A percentile compares a stretch with the other conserved stretches of the same genome.
phyloP scores from a whole-genome alignment of 176 grass and related monocot species.

The Triticum turgidum region DNA sequence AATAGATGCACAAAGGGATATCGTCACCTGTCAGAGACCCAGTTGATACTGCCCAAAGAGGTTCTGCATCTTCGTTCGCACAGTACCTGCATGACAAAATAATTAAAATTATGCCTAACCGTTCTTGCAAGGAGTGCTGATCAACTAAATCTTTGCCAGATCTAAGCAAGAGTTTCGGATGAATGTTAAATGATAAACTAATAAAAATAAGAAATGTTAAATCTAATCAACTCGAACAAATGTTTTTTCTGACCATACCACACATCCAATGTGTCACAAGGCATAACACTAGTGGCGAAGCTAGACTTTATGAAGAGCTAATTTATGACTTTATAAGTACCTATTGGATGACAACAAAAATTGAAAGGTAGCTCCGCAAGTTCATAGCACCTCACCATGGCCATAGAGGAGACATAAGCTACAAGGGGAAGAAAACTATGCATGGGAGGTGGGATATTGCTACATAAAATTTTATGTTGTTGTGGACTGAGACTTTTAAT shows the following conservation, averaged over 20 bases:
- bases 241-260: background rate
- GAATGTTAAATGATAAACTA: background rate
- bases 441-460: background rate
- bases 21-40: slow-evolving; percentile 38
- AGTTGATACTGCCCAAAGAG: slow-evolving; percentile 69
- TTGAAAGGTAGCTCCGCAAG: background rate
- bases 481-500: background rate
- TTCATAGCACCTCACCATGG: background rate
- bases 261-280: background rate
- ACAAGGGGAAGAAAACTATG: background rate
- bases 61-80: slow-evolving; percentile 55
- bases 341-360: background rate
- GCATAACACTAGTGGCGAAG: background rate
- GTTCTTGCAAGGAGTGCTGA: background rate
- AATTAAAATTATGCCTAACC: background rate
- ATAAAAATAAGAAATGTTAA: background rate
- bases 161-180: background rate
- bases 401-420: background rate
- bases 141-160: background rate
- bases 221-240: background rate
- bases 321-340: background rate
- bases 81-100: slow-evolving; percentile 59
- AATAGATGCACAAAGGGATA: slow-evolving; percentile 49
- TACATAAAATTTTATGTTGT: background rate
- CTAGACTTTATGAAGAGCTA: background rate